Evolutionary conservation across 1,139 yeast genomes (phyloP).

Genomic region (Zygotorulaspora mrakii): DNA sequence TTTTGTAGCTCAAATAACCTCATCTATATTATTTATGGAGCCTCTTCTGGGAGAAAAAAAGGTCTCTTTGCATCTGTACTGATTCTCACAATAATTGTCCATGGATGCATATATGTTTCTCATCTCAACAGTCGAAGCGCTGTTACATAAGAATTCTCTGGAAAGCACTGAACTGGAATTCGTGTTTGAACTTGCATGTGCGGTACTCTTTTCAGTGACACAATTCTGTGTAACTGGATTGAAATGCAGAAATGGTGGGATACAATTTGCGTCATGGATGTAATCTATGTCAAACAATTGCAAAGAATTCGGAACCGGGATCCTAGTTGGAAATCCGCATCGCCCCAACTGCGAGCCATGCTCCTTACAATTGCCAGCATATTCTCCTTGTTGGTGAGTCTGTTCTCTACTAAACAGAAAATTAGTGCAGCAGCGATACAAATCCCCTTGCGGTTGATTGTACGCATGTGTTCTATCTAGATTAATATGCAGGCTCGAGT

Average conservation of each 20-base stretch:
- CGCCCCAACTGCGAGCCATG: background rate
- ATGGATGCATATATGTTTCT: background rate
- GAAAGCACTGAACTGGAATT: conserved; percentile 2
- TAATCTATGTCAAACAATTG: conserved; percentile 5
- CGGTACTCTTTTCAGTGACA: background rate
- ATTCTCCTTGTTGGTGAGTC: background rate
- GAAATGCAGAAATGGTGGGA: conserved; percentile 3
- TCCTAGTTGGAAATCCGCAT: background rate
- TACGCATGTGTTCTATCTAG: too few species aligned
- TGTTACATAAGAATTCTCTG: background rate
- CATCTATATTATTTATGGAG: background rate
- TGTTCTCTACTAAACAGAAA: background rate
- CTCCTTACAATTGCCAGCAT: too few species aligned
- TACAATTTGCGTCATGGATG: background rate
- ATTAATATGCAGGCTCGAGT: too few species aligned
- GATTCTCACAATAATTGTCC: background rate
- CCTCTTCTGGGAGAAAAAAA: background rate
- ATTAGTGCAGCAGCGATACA: background rate
- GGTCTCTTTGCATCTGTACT: background rate
- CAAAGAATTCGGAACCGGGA: conserved; percentile 6
- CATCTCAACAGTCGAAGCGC: background rate
- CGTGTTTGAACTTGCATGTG: background rate
- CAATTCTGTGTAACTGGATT: background rate
- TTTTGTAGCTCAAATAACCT: background rate
- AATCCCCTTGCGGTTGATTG: too few species aligned